A percentile compares a stretch with the other conserved stretches of the same genome.
phyloP scores from a whole-genome alignment of 2,329 filamentous ascomycete genomes.

The Graphilbum ipis-grandicollis region DNA sequence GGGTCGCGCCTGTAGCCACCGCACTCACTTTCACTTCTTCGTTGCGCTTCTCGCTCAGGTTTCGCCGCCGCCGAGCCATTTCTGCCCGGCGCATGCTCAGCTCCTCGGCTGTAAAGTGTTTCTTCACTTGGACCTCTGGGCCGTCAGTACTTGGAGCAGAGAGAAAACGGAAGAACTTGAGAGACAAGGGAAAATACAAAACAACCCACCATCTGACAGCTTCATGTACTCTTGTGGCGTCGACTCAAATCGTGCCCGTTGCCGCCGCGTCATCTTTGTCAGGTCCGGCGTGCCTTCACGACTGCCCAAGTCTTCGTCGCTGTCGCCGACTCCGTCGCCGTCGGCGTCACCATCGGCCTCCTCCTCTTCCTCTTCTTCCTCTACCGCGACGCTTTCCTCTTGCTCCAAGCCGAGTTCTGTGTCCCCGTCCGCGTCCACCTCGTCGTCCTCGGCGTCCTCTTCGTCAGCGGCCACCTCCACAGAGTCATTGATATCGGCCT shows the following conservation, averaged over 20 bases:
- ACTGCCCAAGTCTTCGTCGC: conserved; percentile 20
- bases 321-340: conserved; percentile 24
- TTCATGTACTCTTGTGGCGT: conserved; percentile 38
- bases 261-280: conserved; percentile 42
- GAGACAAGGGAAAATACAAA: neutral
- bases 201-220: conserved; percentile 36
- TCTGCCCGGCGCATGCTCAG: conserved; percentile 43
- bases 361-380: conserved; percentile 20
- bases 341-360: conserved; percentile 21
- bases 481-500: conserved; percentile 22
- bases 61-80: conserved; percentile 42
- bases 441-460: conserved; percentile 21
- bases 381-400: conserved; percentile 21
- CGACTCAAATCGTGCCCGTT: conserved; percentile 39
- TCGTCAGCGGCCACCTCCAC: conserved; percentile 19
- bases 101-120: conserved; percentile 43
- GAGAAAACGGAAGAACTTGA: neutral
- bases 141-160: too few relatives aligned
- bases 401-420: too few relatives aligned
- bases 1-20: neutral
- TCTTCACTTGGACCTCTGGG: conserved; percentile 45
- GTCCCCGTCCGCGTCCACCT: conserved; percentile 20
- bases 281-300: conserved; percentile 34
- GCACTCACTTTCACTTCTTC: conserved; percentile 29
- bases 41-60: conserved; percentile 46